Percentiles rank a stretch among this genome's conserved stretches.
These are phyloP conservation scores for Hypomontagnella submonticulosa DNA, from an alignment of 495 filamentous ascomycete genomes.

Conservation along the genomic window DNA sequence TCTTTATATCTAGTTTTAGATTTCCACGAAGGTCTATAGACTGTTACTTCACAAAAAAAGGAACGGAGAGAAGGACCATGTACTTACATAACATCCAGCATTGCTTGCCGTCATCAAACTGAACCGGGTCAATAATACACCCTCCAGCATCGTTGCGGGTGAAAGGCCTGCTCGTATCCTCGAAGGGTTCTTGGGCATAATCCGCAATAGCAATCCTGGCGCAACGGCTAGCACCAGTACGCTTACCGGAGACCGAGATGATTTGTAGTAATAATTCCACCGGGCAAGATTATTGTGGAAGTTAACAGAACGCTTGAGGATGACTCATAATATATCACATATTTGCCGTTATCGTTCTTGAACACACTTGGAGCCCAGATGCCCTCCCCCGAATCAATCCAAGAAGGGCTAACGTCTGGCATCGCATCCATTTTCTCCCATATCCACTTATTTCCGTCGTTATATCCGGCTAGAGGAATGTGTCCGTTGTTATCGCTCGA, in stretches of 20 bases:
- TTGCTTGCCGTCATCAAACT: constrained; percentile 62
- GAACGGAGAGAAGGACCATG: too few species aligned
- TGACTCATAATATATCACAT: constrained; percentile 22
- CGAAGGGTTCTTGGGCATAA: constrained; percentile 9
- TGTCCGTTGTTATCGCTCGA: constrained; percentile 19
- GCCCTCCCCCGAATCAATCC: constrained; percentile 12
- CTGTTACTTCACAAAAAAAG: too few species aligned
- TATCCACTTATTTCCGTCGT: constrained; percentile 18
- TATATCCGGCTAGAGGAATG: constrained; percentile 9
- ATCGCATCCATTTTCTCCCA: constrained; percentile 17
- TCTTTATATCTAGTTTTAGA: too few species aligned
- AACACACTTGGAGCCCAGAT: constrained; percentile 26
- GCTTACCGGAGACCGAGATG: constrained; percentile 7
- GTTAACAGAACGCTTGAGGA: background rate
- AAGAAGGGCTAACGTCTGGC: constrained; percentile 17
- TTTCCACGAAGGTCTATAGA: too few species aligned
- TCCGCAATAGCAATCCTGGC: constrained; percentile 13
- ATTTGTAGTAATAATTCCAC: too few species aligned
- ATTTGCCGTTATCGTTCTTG: constrained; percentile 18
- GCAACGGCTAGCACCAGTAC: constrained; percentile 9
- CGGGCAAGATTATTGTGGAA: too few species aligned
- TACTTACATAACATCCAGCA: constrained; percentile 61
- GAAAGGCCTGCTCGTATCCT: constrained; percentile 6
- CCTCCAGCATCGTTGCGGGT: constrained; percentile 58
- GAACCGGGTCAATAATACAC: constrained; percentile 64